Percentiles rank a stretch among this genome's conserved stretches.
These are phyloP conservation scores for Carex scoparia DNA, from an alignment of 176 grass and related monocot species.

Conservation along the genomic window DNA sequence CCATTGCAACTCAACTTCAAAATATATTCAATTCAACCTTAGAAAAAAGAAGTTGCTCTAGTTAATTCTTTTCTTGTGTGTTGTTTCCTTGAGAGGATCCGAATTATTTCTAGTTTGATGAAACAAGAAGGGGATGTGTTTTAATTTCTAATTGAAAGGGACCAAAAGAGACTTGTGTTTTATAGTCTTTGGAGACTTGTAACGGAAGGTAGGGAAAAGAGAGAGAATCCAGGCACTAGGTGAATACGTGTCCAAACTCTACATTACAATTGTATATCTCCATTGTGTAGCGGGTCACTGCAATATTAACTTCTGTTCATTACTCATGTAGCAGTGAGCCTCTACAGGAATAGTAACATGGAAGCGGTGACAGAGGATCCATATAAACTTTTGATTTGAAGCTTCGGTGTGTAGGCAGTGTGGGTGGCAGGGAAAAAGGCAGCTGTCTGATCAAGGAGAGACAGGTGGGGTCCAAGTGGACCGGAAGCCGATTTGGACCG, in stretches of 20 bases:
- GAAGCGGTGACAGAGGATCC: not conserved
- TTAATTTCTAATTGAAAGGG: constrained; percentile 20
- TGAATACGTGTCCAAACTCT: not conserved
- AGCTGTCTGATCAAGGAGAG: not conserved
- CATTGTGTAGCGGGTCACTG: not conserved
- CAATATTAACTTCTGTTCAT: not conserved
- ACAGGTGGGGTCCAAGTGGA: not conserved
- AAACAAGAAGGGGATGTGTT: not conserved
- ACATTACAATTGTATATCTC: not conserved
- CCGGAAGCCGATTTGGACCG: constrained; percentile 13
- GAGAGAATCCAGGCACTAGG: constrained; percentile 20
- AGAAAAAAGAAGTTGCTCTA: not conserved
- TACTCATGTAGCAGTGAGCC: no score
- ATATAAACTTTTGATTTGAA: not conserved
- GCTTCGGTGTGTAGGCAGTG: constrained; percentile 19
- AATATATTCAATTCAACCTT: not conserved
- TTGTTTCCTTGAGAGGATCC: constrained; percentile 10
- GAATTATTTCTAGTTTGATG: not conserved
- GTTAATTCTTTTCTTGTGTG: not conserved
- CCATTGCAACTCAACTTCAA: constrained; percentile 12
- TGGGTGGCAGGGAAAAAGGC: constrained; percentile 18
- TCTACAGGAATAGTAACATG: not conserved
- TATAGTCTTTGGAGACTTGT: constrained; percentile 18
- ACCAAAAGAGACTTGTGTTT: constrained; percentile 24
- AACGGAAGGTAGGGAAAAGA: constrained; percentile 5